Evolutionary conservation across 176 grass and related monocot genomes (phyloP).

Genomic region (Bonia amplexicaulis): DNA sequence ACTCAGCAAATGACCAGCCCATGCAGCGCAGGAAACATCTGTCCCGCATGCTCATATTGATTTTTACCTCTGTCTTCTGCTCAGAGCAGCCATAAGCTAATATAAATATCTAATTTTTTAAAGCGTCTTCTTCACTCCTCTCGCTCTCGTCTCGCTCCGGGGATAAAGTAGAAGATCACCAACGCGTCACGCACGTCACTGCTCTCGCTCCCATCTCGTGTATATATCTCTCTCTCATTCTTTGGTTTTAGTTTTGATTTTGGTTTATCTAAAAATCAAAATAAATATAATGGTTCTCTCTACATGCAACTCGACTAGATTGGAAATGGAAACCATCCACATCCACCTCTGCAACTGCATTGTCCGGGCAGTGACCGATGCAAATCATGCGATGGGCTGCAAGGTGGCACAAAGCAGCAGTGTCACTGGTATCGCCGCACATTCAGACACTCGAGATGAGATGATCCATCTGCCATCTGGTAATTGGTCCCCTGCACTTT

Average conservation of each 20-base stretch:
- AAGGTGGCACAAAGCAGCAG: not conserved
- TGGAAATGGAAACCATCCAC: not conserved
- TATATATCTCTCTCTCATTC: too few species aligned
- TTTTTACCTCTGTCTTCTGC: too few species aligned
- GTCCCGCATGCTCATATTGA: too few species aligned
- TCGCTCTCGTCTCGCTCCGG: too few species aligned
- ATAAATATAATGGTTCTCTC: not conserved
- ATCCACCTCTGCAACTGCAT: not conserved
- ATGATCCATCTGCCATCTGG: not conserved
- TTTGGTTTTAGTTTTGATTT: too few species aligned
- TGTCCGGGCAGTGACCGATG: not conserved
- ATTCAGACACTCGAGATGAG: not conserved
- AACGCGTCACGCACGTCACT: too few species aligned
- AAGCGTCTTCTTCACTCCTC: rapidly evolving
- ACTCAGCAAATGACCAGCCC: not conserved
- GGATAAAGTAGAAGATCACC: too few species aligned
- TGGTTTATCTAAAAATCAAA: too few species aligned
- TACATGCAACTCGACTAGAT: not conserved
- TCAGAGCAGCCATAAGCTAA: too few species aligned
- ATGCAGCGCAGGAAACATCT: not conserved
- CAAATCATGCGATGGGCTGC: not conserved
- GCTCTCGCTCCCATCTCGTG: too few species aligned
- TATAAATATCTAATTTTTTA: too few species aligned
- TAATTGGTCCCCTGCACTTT: not conserved
- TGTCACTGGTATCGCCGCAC: not conserved